Evolutionary conservation across 2,329 filamentous ascomycete genomes (phyloP), one percentile per base, ranked within the genome.

Genomic region (Blastomyces gilchristii): DNA sequence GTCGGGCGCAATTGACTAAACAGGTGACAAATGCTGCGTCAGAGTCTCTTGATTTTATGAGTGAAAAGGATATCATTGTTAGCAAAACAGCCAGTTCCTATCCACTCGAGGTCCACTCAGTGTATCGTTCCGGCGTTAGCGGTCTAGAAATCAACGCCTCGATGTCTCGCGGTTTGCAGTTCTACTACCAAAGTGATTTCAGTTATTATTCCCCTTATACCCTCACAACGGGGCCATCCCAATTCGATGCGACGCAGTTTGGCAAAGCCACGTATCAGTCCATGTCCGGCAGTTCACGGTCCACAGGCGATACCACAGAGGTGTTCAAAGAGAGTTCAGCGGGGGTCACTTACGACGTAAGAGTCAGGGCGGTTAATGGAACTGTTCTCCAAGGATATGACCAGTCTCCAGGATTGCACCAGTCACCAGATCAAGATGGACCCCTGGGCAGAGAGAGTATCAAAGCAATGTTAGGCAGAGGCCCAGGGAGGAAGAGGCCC

Each of bases 151-250:
- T 82, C 62, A 69, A 76, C 31, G 82, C 78, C 12, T 72, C 69
- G n/a, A 72, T 86, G 67, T 72, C 72, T 53, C 79, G 81, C 16
- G 80, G 79, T 14, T 79, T 85, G 45, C 69, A 79, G 22, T 77
- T 83, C 9, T 63, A 66, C 6, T n/a, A 31, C 41, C 65, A 70
- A 9, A 69, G 76, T 34, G 77, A 78, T 34, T 64, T 81, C 4
- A 70, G 73, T 9, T 73, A 81, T 1, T 78, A 83, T 34, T 85
- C 88, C 60, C 83, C 86, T 0, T 84, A 87, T 66, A 82, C 81
- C 0, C 87, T 87, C 66, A 68, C 74, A 31, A 67, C 69, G 4
- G 71, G 71, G 0, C 65, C 71, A 3, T 68, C 69, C 1, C 50
- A 63, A 43, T 63, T 74, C 11, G 66, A 68, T 16, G 71, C 72